These are phyloP conservation scores for Sarcodon aspratus DNA, from an alignment of 768 basidiomycete species.

Conservation along the genomic window DNA sequence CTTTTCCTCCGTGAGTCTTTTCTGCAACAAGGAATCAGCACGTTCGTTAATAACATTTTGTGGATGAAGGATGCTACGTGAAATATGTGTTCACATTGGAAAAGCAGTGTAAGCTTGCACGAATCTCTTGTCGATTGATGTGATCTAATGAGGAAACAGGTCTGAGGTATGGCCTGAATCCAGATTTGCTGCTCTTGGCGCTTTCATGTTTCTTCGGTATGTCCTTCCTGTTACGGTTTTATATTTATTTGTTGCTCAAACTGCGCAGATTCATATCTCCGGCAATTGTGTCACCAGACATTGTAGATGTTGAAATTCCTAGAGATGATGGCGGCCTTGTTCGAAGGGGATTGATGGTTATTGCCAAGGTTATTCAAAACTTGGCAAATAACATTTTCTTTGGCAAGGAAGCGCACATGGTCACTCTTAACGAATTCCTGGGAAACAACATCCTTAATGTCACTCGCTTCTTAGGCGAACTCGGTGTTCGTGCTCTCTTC, in stretches of 20 bases:
- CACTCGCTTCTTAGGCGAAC: conserved; percentile 65
- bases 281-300: conserved; percentile 78
- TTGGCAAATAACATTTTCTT: conserved; percentile 92
- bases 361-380: conserved; percentile 90
- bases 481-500: conserved; percentile 35
- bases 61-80: conserved; percentile 63
- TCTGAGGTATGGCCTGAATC: conserved; percentile 65
- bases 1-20: conserved; percentile 59
- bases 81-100: conserved; percentile 76
- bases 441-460: conserved; percentile 59
- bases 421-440: conserved; percentile 65
- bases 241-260: background rate
- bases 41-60: conserved; percentile 1
- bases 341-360: conserved; percentile 71
- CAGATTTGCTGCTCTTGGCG: conserved; percentile 74
- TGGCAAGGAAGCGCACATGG: conserved; percentile 85
- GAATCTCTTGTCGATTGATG: background rate
- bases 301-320: conserved; percentile 72
- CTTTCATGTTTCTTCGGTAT: conserved; percentile 84
- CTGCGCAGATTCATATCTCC: conserved; percentile 74
- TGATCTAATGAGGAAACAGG: conserved; percentile 24
- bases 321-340: conserved; percentile 43
- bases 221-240: conserved; percentile 4
- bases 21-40: background rate
- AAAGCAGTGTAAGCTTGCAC: conserved; percentile 52